Percentiles rank a stretch among this genome's conserved stretches.
Evolutionary conservation across 192 early-diverging fungal genomes (phyloP).

Genomic region (Backusella morwellensis): DNA sequence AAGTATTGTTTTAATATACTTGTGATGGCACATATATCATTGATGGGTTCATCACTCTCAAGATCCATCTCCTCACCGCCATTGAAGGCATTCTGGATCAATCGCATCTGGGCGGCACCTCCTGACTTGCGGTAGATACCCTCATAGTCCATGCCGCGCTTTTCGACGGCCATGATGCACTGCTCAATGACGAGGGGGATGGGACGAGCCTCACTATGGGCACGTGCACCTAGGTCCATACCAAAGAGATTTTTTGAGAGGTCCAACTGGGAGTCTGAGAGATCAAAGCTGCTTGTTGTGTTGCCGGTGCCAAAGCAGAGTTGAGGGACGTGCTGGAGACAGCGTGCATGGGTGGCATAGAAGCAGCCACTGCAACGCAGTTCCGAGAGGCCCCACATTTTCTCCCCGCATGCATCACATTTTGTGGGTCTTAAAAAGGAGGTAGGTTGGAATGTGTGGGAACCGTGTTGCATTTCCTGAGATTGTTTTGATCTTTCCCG

Average conservation of each 20-base stretch:
- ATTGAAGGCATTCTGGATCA: slow-evolving; percentile 65
- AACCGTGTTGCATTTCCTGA: slow-evolving; percentile 24
- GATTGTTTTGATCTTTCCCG: not conserved
- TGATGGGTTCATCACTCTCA: slow-evolving; percentile 50
- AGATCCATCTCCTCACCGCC: slow-evolving; percentile 48
- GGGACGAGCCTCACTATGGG: slow-evolving; percentile 51
- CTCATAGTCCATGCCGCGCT: slow-evolving; percentile 63
- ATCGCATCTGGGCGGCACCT: slow-evolving; percentile 66
- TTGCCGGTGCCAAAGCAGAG: slow-evolving; percentile 21
- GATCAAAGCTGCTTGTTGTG: slow-evolving; percentile 16
- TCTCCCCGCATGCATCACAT: slow-evolving; percentile 56
- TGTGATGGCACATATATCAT: slow-evolving; percentile 78
- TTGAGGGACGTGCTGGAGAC: slow-evolving; percentile 36
- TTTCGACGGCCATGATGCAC: slow-evolving; percentile 67
- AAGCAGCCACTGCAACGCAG: slow-evolving; percentile 51
- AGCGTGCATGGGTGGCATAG: slow-evolving; percentile 43
- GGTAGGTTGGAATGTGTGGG: slow-evolving; percentile 39
- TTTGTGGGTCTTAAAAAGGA: slow-evolving; percentile 45
- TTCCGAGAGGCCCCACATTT: slow-evolving; percentile 52
- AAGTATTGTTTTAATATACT: slow-evolving; percentile 82
- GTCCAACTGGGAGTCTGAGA: not conserved
- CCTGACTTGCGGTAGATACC: slow-evolving; percentile 84
- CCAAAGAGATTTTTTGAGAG: slow-evolving; percentile 59
- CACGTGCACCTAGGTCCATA: slow-evolving; percentile 51
- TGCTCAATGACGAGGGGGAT: slow-evolving; percentile 69